phyloP scores from a whole-genome alignment of 164 flowering plant species.

The Berberis vulgaris region DNA sequence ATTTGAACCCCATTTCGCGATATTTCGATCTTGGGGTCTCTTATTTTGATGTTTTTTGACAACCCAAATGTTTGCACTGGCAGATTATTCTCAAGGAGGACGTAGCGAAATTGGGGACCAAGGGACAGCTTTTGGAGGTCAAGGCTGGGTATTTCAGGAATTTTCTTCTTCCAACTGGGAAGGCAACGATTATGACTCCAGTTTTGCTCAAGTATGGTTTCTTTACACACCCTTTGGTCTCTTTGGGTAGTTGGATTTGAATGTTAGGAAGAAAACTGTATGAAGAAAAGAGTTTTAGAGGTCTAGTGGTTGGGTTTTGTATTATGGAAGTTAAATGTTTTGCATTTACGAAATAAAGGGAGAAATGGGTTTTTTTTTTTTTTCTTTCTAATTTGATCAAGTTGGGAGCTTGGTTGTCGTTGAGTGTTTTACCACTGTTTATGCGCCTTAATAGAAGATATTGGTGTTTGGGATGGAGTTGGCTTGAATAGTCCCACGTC shows the following conservation, averaged over 20 bases:
- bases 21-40: neutral
- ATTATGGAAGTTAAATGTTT: no score
- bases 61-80: conserved; percentile 3
- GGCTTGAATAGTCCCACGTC: no score
- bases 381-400: no score
- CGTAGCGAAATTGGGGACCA: conserved; percentile 56
- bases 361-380: no score
- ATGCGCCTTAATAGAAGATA: no score
- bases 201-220: conserved; percentile 51
- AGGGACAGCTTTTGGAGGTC: conserved; percentile 66
- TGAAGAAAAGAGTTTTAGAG: no score
- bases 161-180: conserved; percentile 63
- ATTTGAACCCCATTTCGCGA: neutral
- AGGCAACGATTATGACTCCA: conserved; percentile 75
- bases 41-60: neutral
- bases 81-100: conserved; percentile 86
- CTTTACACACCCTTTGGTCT: neutral
- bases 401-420: no score
- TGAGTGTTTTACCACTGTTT: no score
- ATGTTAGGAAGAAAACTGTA: no score
- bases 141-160: conserved; percentile 82
- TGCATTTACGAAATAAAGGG: no score
- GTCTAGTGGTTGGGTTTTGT: no score
- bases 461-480: no score
- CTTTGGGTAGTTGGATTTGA: neutral